Conservation (phyloP, 345 rosid species). For the Microthlaspi erraticum region DNA sequence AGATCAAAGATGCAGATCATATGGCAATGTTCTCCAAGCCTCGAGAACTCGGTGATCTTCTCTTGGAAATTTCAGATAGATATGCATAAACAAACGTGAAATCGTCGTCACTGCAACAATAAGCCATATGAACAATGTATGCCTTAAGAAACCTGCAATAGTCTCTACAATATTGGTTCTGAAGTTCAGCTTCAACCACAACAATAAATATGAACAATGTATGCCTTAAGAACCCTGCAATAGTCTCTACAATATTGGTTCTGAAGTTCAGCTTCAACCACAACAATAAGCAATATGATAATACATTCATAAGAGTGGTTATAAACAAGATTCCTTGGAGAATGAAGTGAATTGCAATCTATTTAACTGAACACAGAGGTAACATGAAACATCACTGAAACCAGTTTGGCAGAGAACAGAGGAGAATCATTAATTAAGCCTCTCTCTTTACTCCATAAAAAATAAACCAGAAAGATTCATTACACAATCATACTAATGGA, state of each 20-base stretch:
- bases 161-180: too few species aligned
- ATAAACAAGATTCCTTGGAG: background rate
- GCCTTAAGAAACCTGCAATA: too few species aligned
- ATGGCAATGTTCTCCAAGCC: slow-evolving; percentile 51
- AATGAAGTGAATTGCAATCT: background rate
- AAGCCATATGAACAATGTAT: too few species aligned
- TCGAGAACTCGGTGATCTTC: slow-evolving; percentile 24
- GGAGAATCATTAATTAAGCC: background rate
- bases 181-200: slow-evolving; percentile 2
- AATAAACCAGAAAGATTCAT: background rate
- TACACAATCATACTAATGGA: background rate
- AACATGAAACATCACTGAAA: too few species aligned
- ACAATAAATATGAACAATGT: too few species aligned
- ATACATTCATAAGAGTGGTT: background rate
- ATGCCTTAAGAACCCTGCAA: too few species aligned
- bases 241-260: too few species aligned
- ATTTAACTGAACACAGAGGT: too few species aligned
- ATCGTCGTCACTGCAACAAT: too few species aligned
- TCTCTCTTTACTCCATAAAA: too few species aligned
- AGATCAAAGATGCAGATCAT: slow-evolving; percentile 48
- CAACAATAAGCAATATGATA: background rate
- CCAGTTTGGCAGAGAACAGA: background rate
- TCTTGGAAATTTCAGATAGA: slow-evolving; percentile 30
- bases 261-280: background rate
- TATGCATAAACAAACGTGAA: slow-evolving; percentile 5